Percentiles rank a stretch among this genome's conserved stretches.
Conservation (phyloP, 345 rosid species). For the Eucalyptus sp. region DNA sequence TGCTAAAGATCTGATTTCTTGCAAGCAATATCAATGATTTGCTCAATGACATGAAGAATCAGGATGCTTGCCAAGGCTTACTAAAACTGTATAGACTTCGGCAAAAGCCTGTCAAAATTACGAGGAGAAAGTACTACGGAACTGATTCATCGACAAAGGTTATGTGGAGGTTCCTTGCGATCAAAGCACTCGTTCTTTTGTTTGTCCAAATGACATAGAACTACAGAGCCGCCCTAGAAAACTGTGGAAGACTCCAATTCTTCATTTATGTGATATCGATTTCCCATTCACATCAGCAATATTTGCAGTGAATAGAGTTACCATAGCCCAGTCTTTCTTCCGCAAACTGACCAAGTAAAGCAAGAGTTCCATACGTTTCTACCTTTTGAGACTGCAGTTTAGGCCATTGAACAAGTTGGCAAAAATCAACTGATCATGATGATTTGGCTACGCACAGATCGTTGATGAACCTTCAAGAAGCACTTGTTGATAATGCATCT, state of each 20-base stretch:
- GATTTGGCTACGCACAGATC: background rate
- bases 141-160: background rate
- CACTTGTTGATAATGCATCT: background rate
- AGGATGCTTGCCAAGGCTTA: background rate
- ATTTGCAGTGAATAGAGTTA: background rate
- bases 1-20: background rate
- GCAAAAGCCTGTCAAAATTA: background rate
- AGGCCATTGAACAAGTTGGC: background rate
- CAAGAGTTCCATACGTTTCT: background rate
- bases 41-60: background rate
- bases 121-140: background rate
- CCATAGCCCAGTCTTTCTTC: background rate
- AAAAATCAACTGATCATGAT: background rate
- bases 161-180: background rate
- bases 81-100: background rate
- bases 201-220: background rate
- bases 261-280: background rate
- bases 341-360: background rate
- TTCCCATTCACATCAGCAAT: background rate
- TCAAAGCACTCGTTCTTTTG: background rate
- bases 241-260: background rate
- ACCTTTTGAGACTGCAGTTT: background rate
- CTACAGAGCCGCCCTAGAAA: background rate
- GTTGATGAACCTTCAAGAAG: background rate
- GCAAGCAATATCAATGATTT: background rate